Conservation (phyloP, 148 eudicot species). For the Camellia japonica region DNA sequence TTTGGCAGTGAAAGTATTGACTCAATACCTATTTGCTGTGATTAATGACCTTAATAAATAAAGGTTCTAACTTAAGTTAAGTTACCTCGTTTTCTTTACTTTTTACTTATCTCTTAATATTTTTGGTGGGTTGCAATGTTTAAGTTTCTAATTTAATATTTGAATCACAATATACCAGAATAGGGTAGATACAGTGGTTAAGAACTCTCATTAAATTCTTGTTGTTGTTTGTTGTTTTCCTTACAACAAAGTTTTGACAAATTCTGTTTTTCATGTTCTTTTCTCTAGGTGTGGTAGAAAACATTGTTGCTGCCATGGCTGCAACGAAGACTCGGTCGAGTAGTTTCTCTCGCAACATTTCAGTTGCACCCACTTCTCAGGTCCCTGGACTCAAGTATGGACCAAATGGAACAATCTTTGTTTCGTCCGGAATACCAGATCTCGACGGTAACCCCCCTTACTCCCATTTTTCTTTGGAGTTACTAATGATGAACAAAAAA, state of each 20-base stretch:
- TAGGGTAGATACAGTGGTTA: too few relatives aligned
- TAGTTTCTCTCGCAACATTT: conserved; percentile 53
- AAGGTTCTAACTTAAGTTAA: too few relatives aligned
- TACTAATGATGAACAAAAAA: not conserved
- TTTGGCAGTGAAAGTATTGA: too few relatives aligned
- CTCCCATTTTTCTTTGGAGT: not conserved
- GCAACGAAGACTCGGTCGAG: conserved; percentile 41
- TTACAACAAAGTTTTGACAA: not conserved
- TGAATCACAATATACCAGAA: too few relatives aligned
- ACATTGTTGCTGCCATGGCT: conserved; percentile 27
- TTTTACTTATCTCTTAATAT: too few relatives aligned
- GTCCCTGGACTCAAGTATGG: conserved; percentile 77
- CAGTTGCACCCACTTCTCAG: conserved; percentile 40
- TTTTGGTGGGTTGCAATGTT: too few relatives aligned
- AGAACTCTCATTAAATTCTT: too few relatives aligned
- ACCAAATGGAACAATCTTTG: conserved; percentile 71
- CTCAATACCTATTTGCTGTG: too few relatives aligned
- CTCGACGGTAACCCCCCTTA: conserved; percentile 63
- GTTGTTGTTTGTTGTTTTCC: not conserved
- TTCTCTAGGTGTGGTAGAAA: not conserved
- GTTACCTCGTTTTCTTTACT: too few relatives aligned
- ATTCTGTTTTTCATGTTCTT: not conserved
- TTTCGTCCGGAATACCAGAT: conserved; percentile 94
- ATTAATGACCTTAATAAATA: too few relatives aligned
- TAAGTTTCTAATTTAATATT: too few relatives aligned